Conservation (phyloP, 805 yeast genomes). For the Saturnispora besseyi region DNA sequence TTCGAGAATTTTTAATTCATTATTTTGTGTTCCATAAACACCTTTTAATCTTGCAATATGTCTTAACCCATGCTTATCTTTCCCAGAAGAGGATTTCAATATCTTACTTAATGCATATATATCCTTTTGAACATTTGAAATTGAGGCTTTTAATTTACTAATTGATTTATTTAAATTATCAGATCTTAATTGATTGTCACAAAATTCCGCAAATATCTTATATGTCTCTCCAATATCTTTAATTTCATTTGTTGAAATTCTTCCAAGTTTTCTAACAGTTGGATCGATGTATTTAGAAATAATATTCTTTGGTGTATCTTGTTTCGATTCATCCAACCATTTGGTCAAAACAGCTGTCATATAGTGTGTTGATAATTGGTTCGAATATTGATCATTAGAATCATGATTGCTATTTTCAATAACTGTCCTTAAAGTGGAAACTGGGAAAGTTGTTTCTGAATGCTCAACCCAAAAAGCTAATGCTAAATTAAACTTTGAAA, state of each 20-base stretch:
- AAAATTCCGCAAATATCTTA: constrained; percentile 61
- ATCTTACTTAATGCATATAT: constrained; percentile 40
- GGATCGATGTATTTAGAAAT: constrained; percentile 48
- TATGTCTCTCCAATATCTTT: constrained; percentile 34
- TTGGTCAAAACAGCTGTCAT: constrained; percentile 37
- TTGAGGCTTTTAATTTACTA: constrained; percentile 24
- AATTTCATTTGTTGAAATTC: constrained; percentile 15
- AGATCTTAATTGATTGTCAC: constrained; percentile 53
- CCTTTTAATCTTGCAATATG: constrained; percentile 41
- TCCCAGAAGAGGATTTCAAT: constrained; percentile 28
- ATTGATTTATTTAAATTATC: constrained; percentile 37
- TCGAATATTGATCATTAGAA: not conserved
- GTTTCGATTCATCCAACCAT: constrained; percentile 68
- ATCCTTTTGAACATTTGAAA: constrained; percentile 35
- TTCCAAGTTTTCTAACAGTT: constrained; percentile 24
- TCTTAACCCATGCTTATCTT: constrained; percentile 42
- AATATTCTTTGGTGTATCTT: constrained; percentile 53
- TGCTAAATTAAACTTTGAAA: constrained; percentile 44
- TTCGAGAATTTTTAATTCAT: constrained; percentile 33
- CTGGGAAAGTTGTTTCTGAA: constrained; percentile 43
- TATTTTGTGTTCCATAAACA: constrained; percentile 42
- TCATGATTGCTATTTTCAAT: constrained; percentile 8
- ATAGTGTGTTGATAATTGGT: constrained; percentile 6
- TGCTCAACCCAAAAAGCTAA: constrained; percentile 57
- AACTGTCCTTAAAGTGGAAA: constrained; percentile 40